These are phyloP conservation scores for Telopea speciosissima DNA, from an alignment of 177 flowering plant genomes.

Conservation along the genomic window DNA sequence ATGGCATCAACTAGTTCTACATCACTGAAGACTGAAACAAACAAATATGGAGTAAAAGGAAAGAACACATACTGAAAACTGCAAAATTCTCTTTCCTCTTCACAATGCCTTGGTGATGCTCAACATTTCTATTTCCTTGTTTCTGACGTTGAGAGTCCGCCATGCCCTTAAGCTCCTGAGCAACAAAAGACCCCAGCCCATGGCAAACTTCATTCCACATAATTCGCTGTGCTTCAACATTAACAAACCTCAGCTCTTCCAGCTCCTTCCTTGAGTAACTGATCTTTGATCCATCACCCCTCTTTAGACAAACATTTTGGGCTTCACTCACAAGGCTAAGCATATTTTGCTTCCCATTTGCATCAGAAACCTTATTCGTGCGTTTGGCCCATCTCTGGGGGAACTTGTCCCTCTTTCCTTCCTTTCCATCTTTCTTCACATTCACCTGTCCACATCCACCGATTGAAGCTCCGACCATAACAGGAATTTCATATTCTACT, in stretches of 20 bases:
- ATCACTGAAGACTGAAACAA: not conserved
- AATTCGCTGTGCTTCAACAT: conserved; percentile 39
- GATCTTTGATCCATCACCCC: conserved; percentile 15
- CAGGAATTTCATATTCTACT: too few relatives aligned
- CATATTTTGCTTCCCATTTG: conserved; percentile 4
- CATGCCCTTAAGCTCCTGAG: conserved; percentile 42
- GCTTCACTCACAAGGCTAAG: conserved; percentile 3
- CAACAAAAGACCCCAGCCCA: conserved; percentile 42
- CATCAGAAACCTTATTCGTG: conserved; percentile 11
- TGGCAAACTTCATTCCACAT: conserved; percentile 54
- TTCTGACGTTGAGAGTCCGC: conserved; percentile 27
- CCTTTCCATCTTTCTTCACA: not conserved
- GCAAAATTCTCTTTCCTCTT: conserved; percentile 13
- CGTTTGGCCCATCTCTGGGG: conserved; percentile 23
- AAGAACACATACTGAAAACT: conserved; percentile 23
- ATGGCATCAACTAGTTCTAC: too few relatives aligned
- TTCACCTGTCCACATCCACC: not conserved
- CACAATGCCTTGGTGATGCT: conserved; percentile 19
- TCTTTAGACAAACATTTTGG: conserved; percentile 3
- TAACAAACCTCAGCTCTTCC: conserved; percentile 51
- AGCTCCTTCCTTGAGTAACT: conserved; percentile 51
- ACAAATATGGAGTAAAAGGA: not conserved
- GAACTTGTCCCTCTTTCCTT: conserved; percentile 22
- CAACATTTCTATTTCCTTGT: conserved; percentile 13
- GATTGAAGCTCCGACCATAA: too few relatives aligned